phyloP scores from a whole-genome alignment of 768 basidiomycete genomes.

The Solioccasus polychromus region DNA sequence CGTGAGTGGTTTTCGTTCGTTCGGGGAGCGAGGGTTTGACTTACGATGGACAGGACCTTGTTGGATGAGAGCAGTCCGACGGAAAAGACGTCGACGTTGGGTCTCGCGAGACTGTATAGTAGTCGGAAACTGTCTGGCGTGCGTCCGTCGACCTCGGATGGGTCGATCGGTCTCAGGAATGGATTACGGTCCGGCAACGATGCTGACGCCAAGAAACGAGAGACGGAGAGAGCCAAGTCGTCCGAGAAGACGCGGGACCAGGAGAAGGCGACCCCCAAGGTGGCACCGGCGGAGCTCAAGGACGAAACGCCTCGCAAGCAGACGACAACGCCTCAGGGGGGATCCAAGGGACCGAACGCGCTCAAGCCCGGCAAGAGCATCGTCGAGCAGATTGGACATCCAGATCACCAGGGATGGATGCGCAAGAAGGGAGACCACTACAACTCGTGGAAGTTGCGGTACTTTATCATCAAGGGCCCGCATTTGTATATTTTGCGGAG shows the following conservation, averaged over 20 bases:
- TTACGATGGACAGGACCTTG: conserved; percentile 22
- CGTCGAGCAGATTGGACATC: conserved; percentile 84
- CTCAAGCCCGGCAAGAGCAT: conserved; percentile 69
- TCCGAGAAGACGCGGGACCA: conserved; percentile 18
- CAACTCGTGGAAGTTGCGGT: conserved; percentile 88
- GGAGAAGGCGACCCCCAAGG: conserved; percentile 19
- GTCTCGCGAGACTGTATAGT: conserved; percentile 46
- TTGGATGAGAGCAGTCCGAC: conserved; percentile 33
- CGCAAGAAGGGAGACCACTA: conserved; percentile 93
- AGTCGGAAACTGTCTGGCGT: conserved; percentile 43
- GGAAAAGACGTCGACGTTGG: conserved; percentile 48
- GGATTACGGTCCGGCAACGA: conserved; percentile 21
- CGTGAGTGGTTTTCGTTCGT: conserved; percentile 42
- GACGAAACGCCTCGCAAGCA: conserved; percentile 57
- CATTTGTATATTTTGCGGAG: conserved; percentile 87
- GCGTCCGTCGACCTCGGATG: conserved; percentile 42
- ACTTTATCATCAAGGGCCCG: conserved; percentile 88
- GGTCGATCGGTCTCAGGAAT: conserved; percentile 26
- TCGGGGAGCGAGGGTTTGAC: background rate
- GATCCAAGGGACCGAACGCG: conserved; percentile 31
- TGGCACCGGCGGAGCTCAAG: conserved; percentile 23
- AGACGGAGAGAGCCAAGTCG: conserved; percentile 23
- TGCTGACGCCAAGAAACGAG: conserved; percentile 13
- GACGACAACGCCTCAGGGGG: conserved; percentile 33
- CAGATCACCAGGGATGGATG: conserved; percentile 93